These are phyloP conservation scores for Cryphonectria carpinicola DNA, from an alignment of 2,329 filamentous ascomycete species.

Conservation along the genomic window DNA sequence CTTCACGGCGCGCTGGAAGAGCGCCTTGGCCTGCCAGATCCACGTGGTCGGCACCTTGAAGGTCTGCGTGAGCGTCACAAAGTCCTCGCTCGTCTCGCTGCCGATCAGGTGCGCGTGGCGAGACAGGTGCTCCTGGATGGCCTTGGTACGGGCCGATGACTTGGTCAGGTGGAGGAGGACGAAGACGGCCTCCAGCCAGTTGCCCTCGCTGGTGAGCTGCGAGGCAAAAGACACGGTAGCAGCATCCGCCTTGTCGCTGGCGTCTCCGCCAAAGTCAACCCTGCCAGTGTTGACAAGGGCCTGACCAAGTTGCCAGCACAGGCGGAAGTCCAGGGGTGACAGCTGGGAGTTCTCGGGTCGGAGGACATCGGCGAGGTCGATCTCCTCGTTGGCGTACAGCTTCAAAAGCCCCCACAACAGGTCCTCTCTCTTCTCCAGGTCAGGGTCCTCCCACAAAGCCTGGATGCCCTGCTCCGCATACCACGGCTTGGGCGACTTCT, in stretches of 20 bases:
- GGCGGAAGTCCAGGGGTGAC: slow-evolving; percentile 72
- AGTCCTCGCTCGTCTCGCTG: slow-evolving; percentile 58
- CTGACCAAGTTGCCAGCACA: slow-evolving; percentile 85
- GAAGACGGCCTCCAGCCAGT: slow-evolving; percentile 74
- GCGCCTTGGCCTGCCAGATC: slow-evolving; percentile 86
- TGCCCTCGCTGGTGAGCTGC: slow-evolving; percentile 64
- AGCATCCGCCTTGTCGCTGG: slow-evolving; percentile 66
- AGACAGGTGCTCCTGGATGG: slow-evolving; percentile 74
- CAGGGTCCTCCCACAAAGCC: slow-evolving; percentile 63
- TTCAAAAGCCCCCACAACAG: slow-evolving; percentile 86
- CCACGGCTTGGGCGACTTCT: slow-evolving; percentile 74
- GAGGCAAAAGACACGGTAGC: slow-evolving; percentile 68
- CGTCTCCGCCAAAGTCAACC: slow-evolving; percentile 57
- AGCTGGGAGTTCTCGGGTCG: slow-evolving; percentile 77
- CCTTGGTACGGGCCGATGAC: slow-evolving; percentile 62
- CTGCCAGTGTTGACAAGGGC: slow-evolving; percentile 58
- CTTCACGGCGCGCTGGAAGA: slow-evolving; percentile 75
- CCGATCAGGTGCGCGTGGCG: slow-evolving; percentile 72
- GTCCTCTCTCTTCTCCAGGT: slow-evolving; percentile 68
- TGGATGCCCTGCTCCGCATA: slow-evolving; percentile 65
- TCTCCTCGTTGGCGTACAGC: slow-evolving; percentile 68
- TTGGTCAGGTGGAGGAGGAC: slow-evolving; percentile 77
- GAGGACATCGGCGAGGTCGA: slow-evolving; percentile 70
- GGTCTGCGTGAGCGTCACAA: slow-evolving; percentile 62
- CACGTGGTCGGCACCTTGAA: slow-evolving; percentile 75